Conservation (phyloP, 78 protist genomes). For the Neovahlkampfia damariscottae region DNA sequence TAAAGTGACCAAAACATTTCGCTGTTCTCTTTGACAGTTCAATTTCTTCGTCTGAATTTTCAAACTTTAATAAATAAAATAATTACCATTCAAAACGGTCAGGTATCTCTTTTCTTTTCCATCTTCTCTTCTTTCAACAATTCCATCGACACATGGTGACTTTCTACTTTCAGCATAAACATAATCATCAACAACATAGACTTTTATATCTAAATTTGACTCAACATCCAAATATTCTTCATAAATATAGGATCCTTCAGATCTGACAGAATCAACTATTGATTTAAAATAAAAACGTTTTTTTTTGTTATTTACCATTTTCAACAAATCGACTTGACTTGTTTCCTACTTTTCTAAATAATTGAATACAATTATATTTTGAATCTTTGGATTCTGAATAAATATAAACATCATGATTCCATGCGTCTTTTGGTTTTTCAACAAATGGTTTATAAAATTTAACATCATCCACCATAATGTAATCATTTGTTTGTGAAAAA, state of each 20-base stretch:
- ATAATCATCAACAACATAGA: slow-evolving; percentile 41
- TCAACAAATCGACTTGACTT: slow-evolving; percentile 33
- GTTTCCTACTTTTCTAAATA: slow-evolving; percentile 84
- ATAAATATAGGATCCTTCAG: slow-evolving; percentile 65
- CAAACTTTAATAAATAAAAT: too few species aligned
- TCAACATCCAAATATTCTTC: slow-evolving; percentile 68
- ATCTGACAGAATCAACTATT: slow-evolving; percentile 34
- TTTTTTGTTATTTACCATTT: slow-evolving; percentile 6
- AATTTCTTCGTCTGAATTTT: slow-evolving; percentile 26
- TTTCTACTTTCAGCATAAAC: slow-evolving; percentile 88
- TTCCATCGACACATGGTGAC: slow-evolving; percentile 89
- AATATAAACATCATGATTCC: slow-evolving; percentile 81
- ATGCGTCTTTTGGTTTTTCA: slow-evolving; percentile 81
- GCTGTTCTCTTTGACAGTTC: slow-evolving; percentile 22
- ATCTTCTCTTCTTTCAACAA: slow-evolving; percentile 57
- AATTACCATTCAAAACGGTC: too few species aligned
- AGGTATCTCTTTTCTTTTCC: slow-evolving; percentile 74
- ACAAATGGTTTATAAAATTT: slow-evolving; percentile 80
- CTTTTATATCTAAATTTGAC: slow-evolving; percentile 54
- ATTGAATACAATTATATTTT: slow-evolving; percentile 65
- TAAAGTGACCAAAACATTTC: slow-evolving; percentile 38
- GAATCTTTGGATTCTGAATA: slow-evolving; percentile 70
- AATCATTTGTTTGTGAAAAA: too few species aligned
- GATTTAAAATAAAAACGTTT: not conserved
- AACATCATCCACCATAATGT: slow-evolving; percentile 6